Evolutionary conservation across 202 grass and related monocot species (phyloP), one percentile per base, ranked within the genome.

Genomic region (Panicum virgatum): DNA sequence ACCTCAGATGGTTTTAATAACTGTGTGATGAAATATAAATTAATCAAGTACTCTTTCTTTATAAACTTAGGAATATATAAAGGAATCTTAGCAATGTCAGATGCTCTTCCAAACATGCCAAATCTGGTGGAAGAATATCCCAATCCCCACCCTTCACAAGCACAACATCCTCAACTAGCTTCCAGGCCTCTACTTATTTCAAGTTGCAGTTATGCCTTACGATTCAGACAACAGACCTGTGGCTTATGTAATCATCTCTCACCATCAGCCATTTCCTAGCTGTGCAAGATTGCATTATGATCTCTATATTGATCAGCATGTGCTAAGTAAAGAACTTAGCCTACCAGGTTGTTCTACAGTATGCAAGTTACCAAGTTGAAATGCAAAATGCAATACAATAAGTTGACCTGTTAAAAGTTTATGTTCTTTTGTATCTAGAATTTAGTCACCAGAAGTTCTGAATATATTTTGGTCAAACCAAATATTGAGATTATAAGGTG

Each of bases 111-210:
- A n/a, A n/a, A n/a, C n/a, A 70, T 73, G 89, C 66, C 83, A 87
- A 75, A 89, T 88, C 54, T 90, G 89, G 59, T 83, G 82, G 59
- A 91, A 91, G 81, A 96, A 96, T 57, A 80, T 58, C 14, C 30
- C 30, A 30, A 30, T 30, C 30, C 30, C 77, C 83, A 19, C 77
- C 78, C 76, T 89, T 93, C 5, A 79, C 69, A 84, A 89, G 86
- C 58, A 91, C 80, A 0, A 84, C 83, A 76, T 92, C 83, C 72
- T 80, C 45, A 48, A 20, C 25, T 34, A 76, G 75, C 47, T 71
- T 87, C 80, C 76, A 91, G 42, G 80, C 80, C 12, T n/a, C n/a
- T 18, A 81, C 63, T 43, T 91, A 82, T 34, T 75, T 1, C 8
- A 44, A 76, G 73, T 76, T 42, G 72, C 85, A 50, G 12, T 62